These are phyloP conservation scores for Citrullus mucosospermus DNA, from an alignment of 306 rosid species.

Conservation along the genomic window DNA sequence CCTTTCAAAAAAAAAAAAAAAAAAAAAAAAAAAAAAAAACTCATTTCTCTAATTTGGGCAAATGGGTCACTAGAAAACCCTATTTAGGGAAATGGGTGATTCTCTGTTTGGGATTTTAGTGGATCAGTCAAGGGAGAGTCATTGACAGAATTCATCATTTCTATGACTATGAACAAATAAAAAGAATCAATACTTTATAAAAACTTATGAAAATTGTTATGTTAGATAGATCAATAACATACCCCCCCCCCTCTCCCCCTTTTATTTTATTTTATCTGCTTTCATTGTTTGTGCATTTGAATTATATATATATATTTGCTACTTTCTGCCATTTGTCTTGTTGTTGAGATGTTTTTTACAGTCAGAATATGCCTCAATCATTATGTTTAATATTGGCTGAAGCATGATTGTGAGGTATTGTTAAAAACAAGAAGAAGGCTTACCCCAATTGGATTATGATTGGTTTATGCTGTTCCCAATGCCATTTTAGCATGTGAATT, in stretches of 20 bases:
- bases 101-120: background rate
- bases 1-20: background rate
- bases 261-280: background rate
- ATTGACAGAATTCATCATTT: background rate
- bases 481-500: conserved; percentile 40
- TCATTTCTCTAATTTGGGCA: background rate
- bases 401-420: conserved; percentile 29
- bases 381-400: conserved; percentile 20
- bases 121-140: conserved; percentile 3
- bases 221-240: background rate
- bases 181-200: conserved; percentile 5
- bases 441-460: conserved; percentile 48
- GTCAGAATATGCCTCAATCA: conserved; percentile 25
- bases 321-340: conserved; percentile 10
- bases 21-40: background rate
- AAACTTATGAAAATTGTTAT: background rate
- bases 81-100: background rate
- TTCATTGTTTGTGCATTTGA: background rate
- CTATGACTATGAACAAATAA: background rate
- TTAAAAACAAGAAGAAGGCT: conserved; percentile 35
- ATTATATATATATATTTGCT: background rate
- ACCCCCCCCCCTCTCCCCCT: too few relatives aligned
- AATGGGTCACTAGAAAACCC: background rate
- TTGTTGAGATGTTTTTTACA: conserved; percentile 4
- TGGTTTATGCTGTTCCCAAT: conserved; percentile 57